Percentiles rank a stretch among this genome's conserved stretches.
Evolutionary conservation across 2,329 filamentous ascomycete genomes (phyloP).

Genomic region (Trichoderma sp.): DNA sequence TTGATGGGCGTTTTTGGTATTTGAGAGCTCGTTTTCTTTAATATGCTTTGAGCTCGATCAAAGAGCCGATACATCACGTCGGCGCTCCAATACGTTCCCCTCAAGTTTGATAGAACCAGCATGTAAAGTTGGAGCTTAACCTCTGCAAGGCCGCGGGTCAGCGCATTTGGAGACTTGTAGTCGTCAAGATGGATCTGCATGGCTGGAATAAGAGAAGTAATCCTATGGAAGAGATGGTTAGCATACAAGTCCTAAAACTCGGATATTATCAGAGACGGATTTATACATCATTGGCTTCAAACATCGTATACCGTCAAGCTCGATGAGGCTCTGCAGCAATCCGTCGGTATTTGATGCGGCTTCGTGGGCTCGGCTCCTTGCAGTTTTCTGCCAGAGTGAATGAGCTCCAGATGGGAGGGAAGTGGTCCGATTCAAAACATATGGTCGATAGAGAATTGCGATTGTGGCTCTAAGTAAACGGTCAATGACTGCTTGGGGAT

Average conservation of each 20-base stretch:
- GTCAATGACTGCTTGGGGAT: neutral
- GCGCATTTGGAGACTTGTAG: neutral
- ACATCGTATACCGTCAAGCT: neutral
- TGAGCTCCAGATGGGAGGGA: neutral
- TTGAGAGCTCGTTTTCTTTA: neutral
- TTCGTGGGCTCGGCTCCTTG: neutral
- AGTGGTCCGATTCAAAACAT: neutral
- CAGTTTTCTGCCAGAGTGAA: neutral
- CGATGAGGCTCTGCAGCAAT: neutral
- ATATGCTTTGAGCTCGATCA: neutral
- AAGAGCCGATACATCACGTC: neutral
- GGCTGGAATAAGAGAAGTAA: neutral
- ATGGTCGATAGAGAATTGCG: neutral
- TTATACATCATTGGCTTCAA: constrained; percentile 3
- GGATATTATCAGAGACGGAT: neutral
- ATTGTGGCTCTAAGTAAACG: neutral
- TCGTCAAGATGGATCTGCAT: constrained; percentile 12
- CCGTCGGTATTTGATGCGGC: constrained; percentile 7
- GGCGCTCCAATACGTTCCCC: constrained; percentile 6
- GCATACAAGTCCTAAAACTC: neutral
- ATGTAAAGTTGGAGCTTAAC: constrained; percentile 2
- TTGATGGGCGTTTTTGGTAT: neutral
- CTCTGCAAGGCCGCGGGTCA: neutral
- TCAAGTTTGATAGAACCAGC: neutral
- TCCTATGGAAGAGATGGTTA: neutral